phyloP scores from a whole-genome alignment of 1,284 basidiomycete species.

The Boletus austroedulis region DNA sequence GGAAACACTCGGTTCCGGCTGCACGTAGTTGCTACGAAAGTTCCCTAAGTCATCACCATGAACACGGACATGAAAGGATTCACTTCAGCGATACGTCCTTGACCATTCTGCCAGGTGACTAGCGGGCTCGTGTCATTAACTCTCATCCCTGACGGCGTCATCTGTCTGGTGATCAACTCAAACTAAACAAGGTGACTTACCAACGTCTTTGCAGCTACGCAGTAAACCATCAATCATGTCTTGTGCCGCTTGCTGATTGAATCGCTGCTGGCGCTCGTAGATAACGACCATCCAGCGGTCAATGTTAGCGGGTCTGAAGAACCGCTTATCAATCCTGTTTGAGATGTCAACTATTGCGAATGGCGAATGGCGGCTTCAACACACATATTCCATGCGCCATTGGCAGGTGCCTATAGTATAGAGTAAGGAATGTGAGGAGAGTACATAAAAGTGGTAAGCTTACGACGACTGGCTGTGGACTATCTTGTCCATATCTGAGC shows the following conservation, averaged over 20 bases:
- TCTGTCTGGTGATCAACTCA: neutral
- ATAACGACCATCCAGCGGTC: slow-evolving; percentile 58
- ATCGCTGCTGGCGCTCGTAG: slow-evolving; percentile 58
- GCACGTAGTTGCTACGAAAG: slow-evolving; percentile 45
- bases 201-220: slow-evolving; percentile 49
- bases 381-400: slow-evolving; percentile 72
- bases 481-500: slow-evolving; percentile 56
- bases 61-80: slow-evolving; percentile 8
- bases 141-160: slow-evolving; percentile 45
- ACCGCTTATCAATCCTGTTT: slow-evolving; percentile 60
- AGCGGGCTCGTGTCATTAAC: slow-evolving; percentile 43
- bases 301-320: slow-evolving; percentile 52
- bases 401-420: slow-evolving; percentile 46
- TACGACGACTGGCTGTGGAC: slow-evolving; percentile 53
- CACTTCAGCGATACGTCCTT: slow-evolving; percentile 51
- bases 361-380: slow-evolving; percentile 9
- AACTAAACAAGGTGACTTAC: slow-evolving; percentile 39
- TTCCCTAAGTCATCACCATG: slow-evolving; percentile 1
- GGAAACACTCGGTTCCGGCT: slow-evolving; percentile 45
- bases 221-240: slow-evolving; percentile 53
- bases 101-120: slow-evolving; percentile 51
- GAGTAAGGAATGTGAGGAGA: neutral
- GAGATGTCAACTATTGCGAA: slow-evolving; percentile 2
- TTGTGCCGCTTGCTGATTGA: slow-evolving; percentile 42
- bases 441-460: slow-evolving; percentile 20